These are phyloP conservation scores for Gastrodia elata DNA, from an alignment of 106 monocot genomes.

Conservation along the genomic window DNA sequence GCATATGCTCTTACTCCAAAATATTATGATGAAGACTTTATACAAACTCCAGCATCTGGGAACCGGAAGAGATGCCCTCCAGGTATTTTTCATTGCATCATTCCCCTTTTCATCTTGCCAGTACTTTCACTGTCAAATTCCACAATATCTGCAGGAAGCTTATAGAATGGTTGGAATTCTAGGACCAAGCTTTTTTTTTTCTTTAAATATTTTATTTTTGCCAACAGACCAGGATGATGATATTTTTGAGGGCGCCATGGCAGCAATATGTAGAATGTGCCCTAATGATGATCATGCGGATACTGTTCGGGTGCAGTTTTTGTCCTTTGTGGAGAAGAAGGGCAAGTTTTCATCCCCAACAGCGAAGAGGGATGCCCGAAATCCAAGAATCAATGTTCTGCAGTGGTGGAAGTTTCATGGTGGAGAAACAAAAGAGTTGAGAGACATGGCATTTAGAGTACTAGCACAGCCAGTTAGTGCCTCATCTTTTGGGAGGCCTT, in stretches of 20 bases:
- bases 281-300: conserved; percentile 26
- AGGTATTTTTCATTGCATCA: conserved; percentile 19
- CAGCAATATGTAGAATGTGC: conserved; percentile 33
- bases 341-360: conserved; percentile 44
- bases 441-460: conserved; percentile 44
- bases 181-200: not conserved
- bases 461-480: conserved; percentile 37
- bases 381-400: conserved; percentile 42
- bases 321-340: conserved; percentile 38
- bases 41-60: conserved; percentile 31
- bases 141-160: not conserved
- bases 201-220: not conserved
- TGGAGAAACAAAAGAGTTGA: conserved; percentile 49
- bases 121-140: not conserved
- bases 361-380: conserved; percentile 46
- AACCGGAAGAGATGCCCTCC: conserved; percentile 28
- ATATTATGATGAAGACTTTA: conserved; percentile 42
- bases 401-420: conserved; percentile 62
- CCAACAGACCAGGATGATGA: conserved; percentile 38
- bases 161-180: not conserved
- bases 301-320: conserved; percentile 35
- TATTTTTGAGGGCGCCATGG: conserved; percentile 28
- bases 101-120: not conserved
- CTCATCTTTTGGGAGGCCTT: conserved; percentile 28
- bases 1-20: conserved; percentile 48